Base-by-base conservation (phyloP, 306 rosid species). In the Sindora glabra region DNA sequence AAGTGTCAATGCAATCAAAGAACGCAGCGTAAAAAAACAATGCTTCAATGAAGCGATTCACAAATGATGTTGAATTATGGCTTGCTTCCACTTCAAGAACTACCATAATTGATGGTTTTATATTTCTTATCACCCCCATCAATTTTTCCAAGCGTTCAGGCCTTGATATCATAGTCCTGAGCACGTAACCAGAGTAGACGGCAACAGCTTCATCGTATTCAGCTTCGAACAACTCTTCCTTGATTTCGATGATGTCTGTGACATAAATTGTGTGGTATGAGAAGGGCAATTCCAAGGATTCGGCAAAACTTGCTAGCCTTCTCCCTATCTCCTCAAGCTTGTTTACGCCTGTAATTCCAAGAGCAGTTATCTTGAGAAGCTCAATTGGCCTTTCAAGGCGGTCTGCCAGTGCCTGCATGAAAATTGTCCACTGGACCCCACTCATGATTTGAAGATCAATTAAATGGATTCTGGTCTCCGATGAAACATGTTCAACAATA, bases 41-140 rank as follows among this genome's bases (percentile, higher is more conserved):
- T 0, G 85, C 65, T 48, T 86, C 94, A 6, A 76, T 56, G 74
- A 90, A 90, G 2, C 95, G 95, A 27, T 76, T 80, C 63, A 72
- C 83, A 41, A 87, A 90, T 1, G 81, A 77, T 3, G 89, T 78
- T 1, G 94, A 72, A 12, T 83, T 87, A 23, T 57, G 86, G n/a
- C 76, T 83, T 2, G 80, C 86, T 64, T 90, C 95, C 0, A 52
- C 52, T 64, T 87, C 97, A 15, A 60, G 39, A 0, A 84, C 84
- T 16, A 83, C 56, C 95, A 85, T 85, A 19, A 87, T 38, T n/a
- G 67, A 33, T 3, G 90, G 95, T 25, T 41, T 79, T 6, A 82
- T 77, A 8, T 67, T 81, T 55, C 81, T 77, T 7, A 85, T 49
- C 34, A 77, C 76, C 38, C 82, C 47, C 97, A 90, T 90, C 65